These are phyloP conservation scores for Terfezia claveryi DNA, from an alignment of 495 filamentous ascomycete genomes.

Conservation along the genomic window DNA sequence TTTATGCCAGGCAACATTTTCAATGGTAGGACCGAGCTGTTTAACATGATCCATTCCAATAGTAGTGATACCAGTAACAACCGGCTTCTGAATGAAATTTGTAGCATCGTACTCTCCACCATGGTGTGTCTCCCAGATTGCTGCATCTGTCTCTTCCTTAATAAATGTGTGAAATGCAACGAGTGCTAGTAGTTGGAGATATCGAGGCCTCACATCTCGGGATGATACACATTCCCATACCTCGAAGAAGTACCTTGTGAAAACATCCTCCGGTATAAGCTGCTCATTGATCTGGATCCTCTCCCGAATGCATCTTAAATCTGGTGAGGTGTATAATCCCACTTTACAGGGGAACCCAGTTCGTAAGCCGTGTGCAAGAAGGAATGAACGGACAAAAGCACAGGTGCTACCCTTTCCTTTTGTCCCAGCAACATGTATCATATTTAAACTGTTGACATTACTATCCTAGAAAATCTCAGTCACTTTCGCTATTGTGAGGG, in stretches of 20 bases:
- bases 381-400: constrained; percentile 39
- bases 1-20: constrained; percentile 33
- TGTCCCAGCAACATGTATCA: constrained; percentile 70
- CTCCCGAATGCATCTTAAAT: constrained; percentile 70
- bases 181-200: constrained; percentile 33
- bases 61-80: constrained; percentile 24
- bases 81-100: constrained; percentile 22
- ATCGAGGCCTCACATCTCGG: constrained; percentile 26
- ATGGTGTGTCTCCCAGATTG: constrained; percentile 29
- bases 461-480: constrained; percentile 24
- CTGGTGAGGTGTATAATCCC: constrained; percentile 75
- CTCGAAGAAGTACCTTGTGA: constrained; percentile 72
- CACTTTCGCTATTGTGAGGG: constrained; percentile 18
- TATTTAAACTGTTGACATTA: constrained; percentile 54
- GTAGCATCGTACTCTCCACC: constrained; percentile 32
- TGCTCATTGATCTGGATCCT: constrained; percentile 62
- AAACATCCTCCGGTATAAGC: constrained; percentile 52
- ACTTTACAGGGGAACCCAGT: constrained; percentile 30
- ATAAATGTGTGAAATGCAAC: constrained; percentile 27
- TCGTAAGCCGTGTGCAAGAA: constrained; percentile 22
- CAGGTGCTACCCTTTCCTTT: constrained; percentile 82
- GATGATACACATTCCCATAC: constrained; percentile 50
- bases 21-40: constrained; percentile 27
- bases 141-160: constrained; percentile 21
- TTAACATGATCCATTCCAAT: constrained; percentile 29